Percentiles rank a stretch among this genome's conserved stretches.
These are phyloP conservation scores for Erythrophleum ivorense DNA, from an alignment of 331 rosid species.

Conservation along the genomic window DNA sequence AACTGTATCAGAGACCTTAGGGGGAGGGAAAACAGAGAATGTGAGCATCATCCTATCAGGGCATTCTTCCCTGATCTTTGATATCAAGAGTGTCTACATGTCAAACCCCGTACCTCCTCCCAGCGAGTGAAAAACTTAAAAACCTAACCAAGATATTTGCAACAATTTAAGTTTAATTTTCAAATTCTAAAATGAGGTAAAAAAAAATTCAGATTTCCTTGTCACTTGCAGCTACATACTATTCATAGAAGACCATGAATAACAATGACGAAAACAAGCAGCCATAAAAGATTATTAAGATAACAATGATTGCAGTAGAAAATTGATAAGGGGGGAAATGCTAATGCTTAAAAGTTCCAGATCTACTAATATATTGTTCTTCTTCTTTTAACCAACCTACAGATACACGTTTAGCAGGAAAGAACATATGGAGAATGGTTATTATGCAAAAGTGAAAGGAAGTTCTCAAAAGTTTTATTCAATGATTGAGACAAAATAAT, in stretches of 20 bases:
- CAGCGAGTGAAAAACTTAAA: slow-evolving; percentile 81
- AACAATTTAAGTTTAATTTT: not conserved
- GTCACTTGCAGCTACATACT: too few relatives aligned
- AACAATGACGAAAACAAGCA: not conserved
- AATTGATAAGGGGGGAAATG: not conserved
- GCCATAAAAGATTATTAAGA: too few relatives aligned
- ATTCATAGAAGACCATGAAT: not conserved
- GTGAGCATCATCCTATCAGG: slow-evolving; percentile 87
- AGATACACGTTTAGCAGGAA: not conserved
- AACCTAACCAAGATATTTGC: slow-evolving; percentile 50
- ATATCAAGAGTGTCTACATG: slow-evolving; percentile 78
- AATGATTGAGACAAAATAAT: not conserved
- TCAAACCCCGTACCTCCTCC: slow-evolving; percentile 89
- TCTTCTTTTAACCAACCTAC: slow-evolving; percentile 5
- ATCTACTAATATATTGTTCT: not conserved
- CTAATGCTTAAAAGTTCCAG: slow-evolving; percentile 4
- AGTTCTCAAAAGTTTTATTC: not conserved
- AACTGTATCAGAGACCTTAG: slow-evolving; percentile 84
- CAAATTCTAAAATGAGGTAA: too few relatives aligned
- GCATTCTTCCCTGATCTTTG: slow-evolving; percentile 79
- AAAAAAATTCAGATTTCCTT: slow-evolving; percentile 1
- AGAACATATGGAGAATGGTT: too few relatives aligned
- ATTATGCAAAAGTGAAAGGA: not conserved
- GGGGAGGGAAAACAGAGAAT: slow-evolving; percentile 81
- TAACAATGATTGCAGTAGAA: slow-evolving; percentile 32